A percentile compares a stretch with the other conserved stretches of the same genome.
phyloP scores from a whole-genome alignment of 257 asterid species.

The Craterostigma plantagineum region DNA sequence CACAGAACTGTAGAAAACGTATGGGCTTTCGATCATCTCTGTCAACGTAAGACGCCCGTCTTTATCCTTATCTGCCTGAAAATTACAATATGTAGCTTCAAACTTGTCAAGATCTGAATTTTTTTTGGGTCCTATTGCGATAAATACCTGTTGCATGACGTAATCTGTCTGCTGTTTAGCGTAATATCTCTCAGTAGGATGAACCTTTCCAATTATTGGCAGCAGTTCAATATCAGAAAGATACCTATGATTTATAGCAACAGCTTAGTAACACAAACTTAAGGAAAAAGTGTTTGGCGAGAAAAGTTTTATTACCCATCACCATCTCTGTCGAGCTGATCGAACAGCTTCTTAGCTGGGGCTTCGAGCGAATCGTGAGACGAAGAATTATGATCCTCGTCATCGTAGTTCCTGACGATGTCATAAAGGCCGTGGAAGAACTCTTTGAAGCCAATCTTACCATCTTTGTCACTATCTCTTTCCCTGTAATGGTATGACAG shows the following conservation, averaged over 20 bases:
- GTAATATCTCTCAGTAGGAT: conserved; percentile 75
- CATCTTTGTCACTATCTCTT: conserved; percentile 78
- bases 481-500: conserved; percentile 27
- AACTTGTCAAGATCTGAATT: neutral
- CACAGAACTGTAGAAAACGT: conserved; percentile 80
- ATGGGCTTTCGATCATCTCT: conserved; percentile 85
- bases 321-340: conserved; percentile 76
- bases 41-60: conserved; percentile 64
- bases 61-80: conserved; percentile 83
- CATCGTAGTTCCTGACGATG: conserved; percentile 59
- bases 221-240: conserved; percentile 64
- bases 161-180: conserved; percentile 85
- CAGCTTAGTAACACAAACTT: neutral
- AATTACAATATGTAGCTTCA: conserved; percentile 7
- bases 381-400: conserved; percentile 35
- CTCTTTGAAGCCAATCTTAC: conserved; percentile 68
- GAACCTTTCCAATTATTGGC: conserved; percentile 71
- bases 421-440: conserved; percentile 84
- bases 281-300: no score
- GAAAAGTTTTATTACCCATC: conserved; percentile 77
- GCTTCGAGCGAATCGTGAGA: conserved; percentile 31
- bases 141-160: conserved; percentile 70
- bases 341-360: conserved; percentile 57
- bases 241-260: conserved; percentile 24
- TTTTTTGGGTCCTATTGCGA: neutral